A percentile compares a stretch with the other conserved stretches of the same genome.
Evolutionary conservation across 202 grass and related monocot species (phyloP).

Genomic region (Sporobolus alterniflorus): DNA sequence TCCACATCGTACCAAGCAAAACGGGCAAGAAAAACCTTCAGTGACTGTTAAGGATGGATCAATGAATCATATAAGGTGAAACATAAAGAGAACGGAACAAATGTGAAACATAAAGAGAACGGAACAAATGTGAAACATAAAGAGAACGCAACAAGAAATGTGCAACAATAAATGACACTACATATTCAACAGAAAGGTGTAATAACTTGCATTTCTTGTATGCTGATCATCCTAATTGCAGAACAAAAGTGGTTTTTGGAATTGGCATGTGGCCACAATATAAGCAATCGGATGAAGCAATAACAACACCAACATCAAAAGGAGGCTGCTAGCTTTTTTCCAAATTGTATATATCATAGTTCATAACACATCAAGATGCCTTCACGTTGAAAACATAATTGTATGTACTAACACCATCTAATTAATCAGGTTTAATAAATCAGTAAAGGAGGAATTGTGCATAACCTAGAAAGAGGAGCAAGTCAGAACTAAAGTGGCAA

Average conservation of each 20-base stretch:
- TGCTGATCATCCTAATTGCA: background rate
- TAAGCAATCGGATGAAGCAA: background rate
- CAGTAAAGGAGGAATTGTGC: background rate
- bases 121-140: conserved; percentile 8
- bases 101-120: conserved; percentile 15
- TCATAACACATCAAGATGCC: conserved; percentile 2
- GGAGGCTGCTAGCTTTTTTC: conserved; percentile 13
- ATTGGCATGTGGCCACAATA: background rate
- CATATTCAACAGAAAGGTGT: background rate
- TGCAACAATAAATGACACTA: background rate
- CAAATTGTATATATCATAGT: background rate
- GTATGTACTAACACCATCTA: conserved; percentile 10
- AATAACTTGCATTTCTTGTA: background rate
- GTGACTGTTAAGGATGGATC: conserved; percentile 71
- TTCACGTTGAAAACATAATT: background rate
- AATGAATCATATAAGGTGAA: conserved; percentile 33
- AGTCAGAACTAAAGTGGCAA: background rate
- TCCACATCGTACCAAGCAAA: conserved; percentile 94
- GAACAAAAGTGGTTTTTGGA: background rate
- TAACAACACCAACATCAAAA: conserved; percentile 6
- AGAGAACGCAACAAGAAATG: conserved; percentile 7
- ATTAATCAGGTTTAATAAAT: conserved; percentile 1
- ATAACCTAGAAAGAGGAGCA: background rate
- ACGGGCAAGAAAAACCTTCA: conserved; percentile 97
- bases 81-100: conserved; percentile 14